Evolutionary conservation across 495 filamentous ascomycete species (phyloP).

Genomic region (Tuber microsphaerosporum): DNA sequence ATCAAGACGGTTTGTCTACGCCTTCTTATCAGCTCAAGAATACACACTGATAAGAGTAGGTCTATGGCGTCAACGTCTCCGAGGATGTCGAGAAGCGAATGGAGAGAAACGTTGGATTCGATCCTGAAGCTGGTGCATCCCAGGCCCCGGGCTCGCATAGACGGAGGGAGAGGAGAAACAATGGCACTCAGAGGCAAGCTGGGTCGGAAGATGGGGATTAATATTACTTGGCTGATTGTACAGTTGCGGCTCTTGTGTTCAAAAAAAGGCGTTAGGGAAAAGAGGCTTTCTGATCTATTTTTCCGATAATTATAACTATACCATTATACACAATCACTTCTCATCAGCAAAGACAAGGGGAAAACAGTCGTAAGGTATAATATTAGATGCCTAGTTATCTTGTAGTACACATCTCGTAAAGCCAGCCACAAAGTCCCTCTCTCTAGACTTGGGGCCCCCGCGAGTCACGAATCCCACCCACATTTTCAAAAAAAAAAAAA

Average conservation of each 20-base stretch:
- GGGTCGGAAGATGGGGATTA: neutral
- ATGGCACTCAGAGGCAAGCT: neutral
- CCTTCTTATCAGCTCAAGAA: conserved; percentile 13
- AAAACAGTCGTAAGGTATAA: neutral
- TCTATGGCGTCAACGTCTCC: conserved; percentile 48
- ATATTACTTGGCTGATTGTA: neutral
- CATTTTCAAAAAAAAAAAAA: neutral
- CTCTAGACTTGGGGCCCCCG: neutral
- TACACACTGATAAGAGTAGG: conserved; percentile 43
- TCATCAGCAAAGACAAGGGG: neutral
- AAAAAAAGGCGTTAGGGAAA: neutral
- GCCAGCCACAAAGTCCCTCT: neutral
- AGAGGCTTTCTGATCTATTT: neutral
- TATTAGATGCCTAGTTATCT: neutral
- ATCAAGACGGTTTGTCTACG: conserved; percentile 50
- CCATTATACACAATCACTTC: neutral
- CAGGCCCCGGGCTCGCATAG: neutral
- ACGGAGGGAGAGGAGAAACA: neutral
- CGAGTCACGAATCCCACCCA: neutral
- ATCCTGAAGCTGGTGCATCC: conserved; percentile 17
- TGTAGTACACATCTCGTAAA: neutral
- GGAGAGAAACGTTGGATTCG: conserved; percentile 50
- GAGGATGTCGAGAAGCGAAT: conserved; percentile 52
- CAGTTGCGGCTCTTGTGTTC: neutral
- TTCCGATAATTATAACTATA: neutral